Evolutionary conservation across 176 grass and related monocot species (phyloP), one percentile per base, ranked within the genome.

Genomic region (Saccharum officinarum): DNA sequence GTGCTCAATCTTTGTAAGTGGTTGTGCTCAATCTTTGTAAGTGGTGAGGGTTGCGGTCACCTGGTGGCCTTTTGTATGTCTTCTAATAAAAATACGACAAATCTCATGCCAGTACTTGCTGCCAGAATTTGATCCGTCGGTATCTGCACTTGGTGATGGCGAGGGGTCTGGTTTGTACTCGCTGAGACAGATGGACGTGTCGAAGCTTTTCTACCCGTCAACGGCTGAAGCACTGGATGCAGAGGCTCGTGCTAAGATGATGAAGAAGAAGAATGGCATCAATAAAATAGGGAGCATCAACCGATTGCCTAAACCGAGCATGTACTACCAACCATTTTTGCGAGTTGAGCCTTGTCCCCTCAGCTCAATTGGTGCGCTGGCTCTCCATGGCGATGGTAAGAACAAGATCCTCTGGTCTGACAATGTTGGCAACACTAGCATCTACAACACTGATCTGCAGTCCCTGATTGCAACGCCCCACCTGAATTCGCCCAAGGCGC

Each of bases 401-500:
- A 46, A 45, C 70, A 73, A 73, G 4, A 47, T 67, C 2, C 30
- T 67, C 15, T 67, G 1, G 5, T 36, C 31, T 0, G 64, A 67
- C 7, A 2, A 2, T 2, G 0, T 3, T 3, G 64, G 64, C 31
- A 7, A 67, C 15, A 18, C 30, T 2, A 8, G 64, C 64, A 34
- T 67, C 26, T 67, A 67, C 64, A 8, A 67, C 6, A 67, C 30
- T 16, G 64, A 67, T 2, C 12, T 3, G 30, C 2, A 3, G 11
- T 36, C 64, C 13, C 6, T 67, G 14, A 1, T 1, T 7, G 0
- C 0, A 6, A 8, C 3, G 0, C 30, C 64, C 3, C 2, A 36
- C 2, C 64, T 67, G 64, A 67, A 36, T 1, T 36, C 64, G 3
- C 64, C 31, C 30, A 36, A 67, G 64, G 26, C 2, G 2, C 0